Percentiles rank a stretch among this genome's conserved stretches.
Evolutionary conservation across 2,329 filamentous ascomycete genomes (phyloP).

Genomic region (Penicillium sp.): DNA sequence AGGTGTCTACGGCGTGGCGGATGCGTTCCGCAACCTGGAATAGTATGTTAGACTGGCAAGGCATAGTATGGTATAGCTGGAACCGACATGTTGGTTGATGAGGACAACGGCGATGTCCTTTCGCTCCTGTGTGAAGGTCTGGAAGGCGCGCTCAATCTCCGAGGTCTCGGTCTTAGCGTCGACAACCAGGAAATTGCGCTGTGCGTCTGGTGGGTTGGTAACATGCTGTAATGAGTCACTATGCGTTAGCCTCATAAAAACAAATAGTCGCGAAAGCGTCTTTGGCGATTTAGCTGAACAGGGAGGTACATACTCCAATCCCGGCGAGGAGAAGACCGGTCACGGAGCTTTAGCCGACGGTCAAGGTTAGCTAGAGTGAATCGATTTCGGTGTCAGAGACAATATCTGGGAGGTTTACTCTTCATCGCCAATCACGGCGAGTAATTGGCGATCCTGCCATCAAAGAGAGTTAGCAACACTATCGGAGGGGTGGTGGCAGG

Average conservation of each 20-base stretch:
- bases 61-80: neutral
- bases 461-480: constrained; percentile 14
- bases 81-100: constrained; percentile 91
- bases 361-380: constrained; percentile 18
- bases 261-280: neutral
- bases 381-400: neutral
- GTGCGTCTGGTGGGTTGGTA: constrained; percentile 78
- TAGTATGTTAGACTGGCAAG: neutral
- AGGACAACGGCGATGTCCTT: constrained; percentile 97
- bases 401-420: constrained; percentile 42
- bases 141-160: constrained; percentile 86
- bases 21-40: constrained; percentile 87
- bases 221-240: constrained; percentile 67
- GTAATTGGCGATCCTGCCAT: constrained; percentile 79
- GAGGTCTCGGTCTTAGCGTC: constrained; percentile 88
- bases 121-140: constrained; percentile 80
- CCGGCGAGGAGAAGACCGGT: constrained; percentile 93
- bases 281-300: neutral
- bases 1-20: constrained; percentile 83
- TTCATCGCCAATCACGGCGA: constrained; percentile 98
- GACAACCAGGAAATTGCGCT: constrained; percentile 98
- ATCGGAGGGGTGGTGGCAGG: constrained; percentile 44
- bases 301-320: constrained; percentile 69
- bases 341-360: constrained; percentile 68
- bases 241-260: neutral